Conservation (phyloP, 164 flowering plant species). For the Magnolia kwangsiensis region DNA sequence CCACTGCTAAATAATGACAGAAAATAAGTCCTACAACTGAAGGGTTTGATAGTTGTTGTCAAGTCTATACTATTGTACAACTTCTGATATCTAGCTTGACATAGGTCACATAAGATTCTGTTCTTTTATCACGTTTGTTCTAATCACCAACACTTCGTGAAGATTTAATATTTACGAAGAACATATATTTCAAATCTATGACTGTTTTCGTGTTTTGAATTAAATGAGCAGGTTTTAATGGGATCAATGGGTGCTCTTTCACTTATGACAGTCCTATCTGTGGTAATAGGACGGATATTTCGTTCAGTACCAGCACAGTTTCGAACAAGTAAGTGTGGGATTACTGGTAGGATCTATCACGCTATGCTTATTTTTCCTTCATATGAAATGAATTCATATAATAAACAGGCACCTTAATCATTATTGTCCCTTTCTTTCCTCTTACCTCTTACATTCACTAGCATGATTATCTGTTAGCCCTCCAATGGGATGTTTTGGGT, state of each 20-base stretch:
- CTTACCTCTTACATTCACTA: background rate
- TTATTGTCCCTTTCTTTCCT: background rate
- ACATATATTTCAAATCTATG: no score
- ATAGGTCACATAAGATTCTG: background rate
- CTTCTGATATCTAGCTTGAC: background rate
- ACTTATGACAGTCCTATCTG: constrained; percentile 92
- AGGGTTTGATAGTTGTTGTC: background rate
- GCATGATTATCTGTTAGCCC: background rate
- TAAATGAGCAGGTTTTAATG: constrained; percentile 66
- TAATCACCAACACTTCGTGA: background rate
- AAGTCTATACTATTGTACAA: background rate
- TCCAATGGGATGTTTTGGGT: no score
- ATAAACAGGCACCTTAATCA: background rate
- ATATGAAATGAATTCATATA: background rate
- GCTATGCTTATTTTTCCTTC: background rate
- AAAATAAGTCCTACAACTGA: background rate
- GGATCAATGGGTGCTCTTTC: constrained; percentile 97
- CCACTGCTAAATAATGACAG: background rate
- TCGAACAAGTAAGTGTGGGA: constrained; percentile 76
- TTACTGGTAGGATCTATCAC: background rate
- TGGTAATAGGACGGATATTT: constrained; percentile 86
- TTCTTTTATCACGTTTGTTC: background rate
- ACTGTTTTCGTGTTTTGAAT: background rate
- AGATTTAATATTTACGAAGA: background rate
- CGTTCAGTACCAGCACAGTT: constrained; percentile 96